Evolutionary conservation across 371 early-diverging fungal species (phyloP), one percentile per base, ranked within the genome.

Genomic region (Smittium culicis): DNA sequence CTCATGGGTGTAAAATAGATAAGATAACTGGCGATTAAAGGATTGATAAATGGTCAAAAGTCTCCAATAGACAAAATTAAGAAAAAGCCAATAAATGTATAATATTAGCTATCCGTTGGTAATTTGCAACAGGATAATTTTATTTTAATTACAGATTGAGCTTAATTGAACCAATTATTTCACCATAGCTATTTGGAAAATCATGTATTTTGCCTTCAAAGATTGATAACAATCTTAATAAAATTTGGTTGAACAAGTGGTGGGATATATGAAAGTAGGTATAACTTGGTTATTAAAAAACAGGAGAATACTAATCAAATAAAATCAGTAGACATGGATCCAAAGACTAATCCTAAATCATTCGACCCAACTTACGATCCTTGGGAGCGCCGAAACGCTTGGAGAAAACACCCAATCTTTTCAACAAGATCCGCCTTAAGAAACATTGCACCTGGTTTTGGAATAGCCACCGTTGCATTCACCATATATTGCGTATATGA

Each of bases 341-440:
- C 45, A 45, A 45, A 45, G 20, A 11, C 45, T 11, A 45, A 45
- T 20, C 45, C 45, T 11, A 45, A 45, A 25, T n/a, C 5, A 59
- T 62, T 62, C 62, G 62, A 62, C 30, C 62, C 62, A 31, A 34
- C 62, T 28, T 75, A 77, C 70, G 88, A 89, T 72, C 93, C 93
- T 32, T 93, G 93, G 93, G 88, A 86, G 56, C 72, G 78, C 69
- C 86, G 90, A 69, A 92, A 93, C 70, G 86, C 86, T 64, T 93
- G 92, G 92, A 87, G 94, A 69, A 83, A 81, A 70, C 80, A 86
- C 73, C 83, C 86, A 61, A 82, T 88, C 75, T 93, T 90, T 74
- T 84, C 86, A 32, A 77, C 76, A 65, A 64, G 73, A 35, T 76
- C 79, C 70, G 80, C 86, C 72, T 69, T 89, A 61, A 78, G 79